phyloP scores from a whole-genome alignment of 257 asterid genomes.

The Forsythia viridissima region DNA sequence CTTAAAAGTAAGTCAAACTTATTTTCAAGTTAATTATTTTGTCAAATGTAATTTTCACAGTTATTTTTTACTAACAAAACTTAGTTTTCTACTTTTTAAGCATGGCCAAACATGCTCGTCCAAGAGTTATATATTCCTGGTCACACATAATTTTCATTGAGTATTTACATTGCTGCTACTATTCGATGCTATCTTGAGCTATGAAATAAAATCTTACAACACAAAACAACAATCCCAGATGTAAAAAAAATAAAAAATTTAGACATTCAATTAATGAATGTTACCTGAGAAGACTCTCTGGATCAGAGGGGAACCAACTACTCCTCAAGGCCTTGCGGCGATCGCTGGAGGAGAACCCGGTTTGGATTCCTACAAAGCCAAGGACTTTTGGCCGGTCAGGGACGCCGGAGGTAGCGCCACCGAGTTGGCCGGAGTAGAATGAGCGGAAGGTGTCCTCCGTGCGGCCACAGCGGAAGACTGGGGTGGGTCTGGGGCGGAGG shows the following conservation, averaged over 20 bases:
- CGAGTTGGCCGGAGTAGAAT: slow-evolving; percentile 25
- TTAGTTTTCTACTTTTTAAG: background rate
- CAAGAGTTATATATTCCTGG: background rate
- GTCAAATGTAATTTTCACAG: background rate
- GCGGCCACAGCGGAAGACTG: slow-evolving; percentile 24
- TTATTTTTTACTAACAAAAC: background rate
- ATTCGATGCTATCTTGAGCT: background rate
- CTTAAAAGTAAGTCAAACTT: background rate
- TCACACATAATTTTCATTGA: background rate
- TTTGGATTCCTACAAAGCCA: slow-evolving; percentile 30
- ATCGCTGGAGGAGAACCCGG: slow-evolving; percentile 24
- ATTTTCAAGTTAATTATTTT: background rate
- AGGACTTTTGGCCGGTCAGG: slow-evolving; percentile 23
- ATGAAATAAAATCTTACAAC: background rate
- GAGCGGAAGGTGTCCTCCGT: slow-evolving; percentile 24
- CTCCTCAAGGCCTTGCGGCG: slow-evolving; percentile 30
- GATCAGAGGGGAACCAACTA: slow-evolving; percentile 32
- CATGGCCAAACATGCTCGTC: background rate
- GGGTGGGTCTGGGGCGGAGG: slow-evolving; percentile 15
- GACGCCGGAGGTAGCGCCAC: slow-evolving; percentile 6
- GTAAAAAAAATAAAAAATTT: background rate
- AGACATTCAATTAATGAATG: background rate
- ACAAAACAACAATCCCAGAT: background rate
- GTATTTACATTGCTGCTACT: background rate
- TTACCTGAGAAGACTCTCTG: slow-evolving; percentile 27